Conservation (phyloP, 192 early-diverging fungal species). For the Glomus cerebriforme region DNA sequence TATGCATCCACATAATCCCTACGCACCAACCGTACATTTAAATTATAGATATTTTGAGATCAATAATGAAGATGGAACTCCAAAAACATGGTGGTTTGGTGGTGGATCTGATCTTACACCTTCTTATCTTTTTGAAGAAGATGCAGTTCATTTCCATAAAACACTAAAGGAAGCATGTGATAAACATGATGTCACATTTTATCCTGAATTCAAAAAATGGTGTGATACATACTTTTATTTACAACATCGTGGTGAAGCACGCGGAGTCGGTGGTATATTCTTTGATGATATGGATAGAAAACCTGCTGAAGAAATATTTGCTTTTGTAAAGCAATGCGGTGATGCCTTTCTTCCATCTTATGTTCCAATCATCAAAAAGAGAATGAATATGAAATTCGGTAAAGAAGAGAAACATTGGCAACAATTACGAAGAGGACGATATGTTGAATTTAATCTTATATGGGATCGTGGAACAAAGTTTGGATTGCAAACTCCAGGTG, state of each 20-base stretch:
- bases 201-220: constrained; percentile 92
- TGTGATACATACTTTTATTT: constrained; percentile 94
- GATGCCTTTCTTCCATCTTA: constrained; percentile 82
- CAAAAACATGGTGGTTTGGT: constrained; percentile 92
- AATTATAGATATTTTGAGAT: constrained; percentile 99
- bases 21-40: constrained; percentile 94
- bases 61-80: constrained; percentile 56
- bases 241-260: constrained; percentile 83
- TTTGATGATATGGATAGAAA: constrained; percentile 93
- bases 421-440: constrained; percentile 90
- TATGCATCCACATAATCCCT: constrained; percentile 94
- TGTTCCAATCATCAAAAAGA: constrained; percentile 79
- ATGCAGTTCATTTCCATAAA: constrained; percentile 92
- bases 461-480: constrained; percentile 98
- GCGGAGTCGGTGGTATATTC: constrained; percentile 97
- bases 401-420: constrained; percentile 88
- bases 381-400: constrained; percentile 80
- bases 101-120: constrained; percentile 97
- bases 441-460: constrained; percentile 98
- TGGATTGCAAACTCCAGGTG: constrained; percentile 93
- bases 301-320: constrained; percentile 74
- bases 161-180: constrained; percentile 93
- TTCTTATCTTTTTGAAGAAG: constrained; percentile 85
- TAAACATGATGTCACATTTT: constrained; percentile 79
- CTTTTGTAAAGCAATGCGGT: constrained; percentile 84